A percentile compares a stretch with the other conserved stretches of the same genome.
Conservation (phyloP, 306 rosid species). For the Trifolium repens region DNA sequence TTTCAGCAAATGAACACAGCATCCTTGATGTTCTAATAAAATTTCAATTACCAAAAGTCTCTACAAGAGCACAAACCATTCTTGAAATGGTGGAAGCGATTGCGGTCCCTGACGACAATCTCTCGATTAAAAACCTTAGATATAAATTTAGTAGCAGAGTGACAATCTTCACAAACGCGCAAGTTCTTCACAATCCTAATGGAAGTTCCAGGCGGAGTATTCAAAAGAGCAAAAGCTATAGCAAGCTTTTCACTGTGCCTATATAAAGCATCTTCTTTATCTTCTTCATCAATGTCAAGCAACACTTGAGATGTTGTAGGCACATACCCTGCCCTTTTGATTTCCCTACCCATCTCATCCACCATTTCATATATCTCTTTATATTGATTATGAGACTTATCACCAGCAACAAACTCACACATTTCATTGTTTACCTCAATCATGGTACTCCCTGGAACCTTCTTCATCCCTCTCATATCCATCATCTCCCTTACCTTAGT, state of each 20-base stretch:
- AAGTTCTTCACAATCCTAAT: constrained; percentile 89
- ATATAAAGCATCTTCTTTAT: constrained; percentile 76
- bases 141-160: constrained; percentile 83
- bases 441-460: constrained; percentile 93
- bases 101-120: constrained; percentile 82
- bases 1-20: not conserved
- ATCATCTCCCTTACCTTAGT: constrained; percentile 78
- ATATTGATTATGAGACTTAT: constrained; percentile 69
- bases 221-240: constrained; percentile 83
- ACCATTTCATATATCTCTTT: constrained; percentile 83
- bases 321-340: constrained; percentile 81
- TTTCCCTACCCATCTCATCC: constrained; percentile 82
- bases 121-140: constrained; percentile 77
- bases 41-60: constrained; percentile 76
- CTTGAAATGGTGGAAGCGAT: constrained; percentile 85
- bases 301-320: constrained; percentile 80
- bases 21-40: not conserved
- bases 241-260: constrained; percentile 94
- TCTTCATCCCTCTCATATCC: constrained; percentile 81
- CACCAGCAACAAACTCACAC: constrained; percentile 84
- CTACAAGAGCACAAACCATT: constrained; percentile 76
- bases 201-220: constrained; percentile 69
- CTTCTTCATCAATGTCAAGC: constrained; percentile 89
- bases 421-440: constrained; percentile 73
- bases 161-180: constrained; percentile 91